phyloP scores from a whole-genome alignment of 2,329 filamentous ascomycete genomes.

The Lachnellula subtilissima region DNA sequence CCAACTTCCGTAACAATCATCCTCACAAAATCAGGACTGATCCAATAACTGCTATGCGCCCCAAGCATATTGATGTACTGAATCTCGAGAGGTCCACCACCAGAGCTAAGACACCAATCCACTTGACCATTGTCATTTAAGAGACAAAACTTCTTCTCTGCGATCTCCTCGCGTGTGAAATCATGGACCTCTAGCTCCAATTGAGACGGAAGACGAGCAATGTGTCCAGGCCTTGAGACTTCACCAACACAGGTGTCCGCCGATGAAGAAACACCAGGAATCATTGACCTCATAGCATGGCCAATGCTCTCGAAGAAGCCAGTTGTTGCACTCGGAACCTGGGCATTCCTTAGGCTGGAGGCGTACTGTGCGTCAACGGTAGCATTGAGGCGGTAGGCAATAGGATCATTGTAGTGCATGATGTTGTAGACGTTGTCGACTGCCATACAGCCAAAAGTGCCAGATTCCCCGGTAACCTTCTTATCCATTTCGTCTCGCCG shows the following conservation, averaged over 20 bases:
- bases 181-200: slow-evolving; percentile 95
- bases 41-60: slow-evolving; percentile 94
- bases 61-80: slow-evolving; percentile 97
- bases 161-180: slow-evolving; percentile 86
- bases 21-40: slow-evolving; percentile 78
- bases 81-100: slow-evolving; percentile 83
- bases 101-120: slow-evolving; percentile 80
- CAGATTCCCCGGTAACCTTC: slow-evolving; percentile 69
- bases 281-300: slow-evolving; percentile 56
- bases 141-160: slow-evolving; percentile 79
- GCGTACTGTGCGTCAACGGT: slow-evolving; percentile 81
- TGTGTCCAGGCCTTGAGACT: slow-evolving; percentile 28
- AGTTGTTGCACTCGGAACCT: slow-evolving; percentile 68
- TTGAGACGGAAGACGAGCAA: slow-evolving; percentile 52
- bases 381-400: slow-evolving; percentile 88
- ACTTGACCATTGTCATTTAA: slow-evolving; percentile 97
- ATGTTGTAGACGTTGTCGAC: slow-evolving; percentile 98
- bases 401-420: slow-evolving; percentile 65
- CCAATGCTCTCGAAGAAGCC: slow-evolving; percentile 62
- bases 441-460: slow-evolving; percentile 82
- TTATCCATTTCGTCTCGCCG: slow-evolving; percentile 51
- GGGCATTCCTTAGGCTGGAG: slow-evolving; percentile 67
- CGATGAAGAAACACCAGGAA: slow-evolving; percentile 43
- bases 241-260: slow-evolving; percentile 36
- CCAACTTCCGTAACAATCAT: slow-evolving; percentile 88